Base-by-base conservation (phyloP, 129 eudicot genomes). In the Logfia minima region DNA sequence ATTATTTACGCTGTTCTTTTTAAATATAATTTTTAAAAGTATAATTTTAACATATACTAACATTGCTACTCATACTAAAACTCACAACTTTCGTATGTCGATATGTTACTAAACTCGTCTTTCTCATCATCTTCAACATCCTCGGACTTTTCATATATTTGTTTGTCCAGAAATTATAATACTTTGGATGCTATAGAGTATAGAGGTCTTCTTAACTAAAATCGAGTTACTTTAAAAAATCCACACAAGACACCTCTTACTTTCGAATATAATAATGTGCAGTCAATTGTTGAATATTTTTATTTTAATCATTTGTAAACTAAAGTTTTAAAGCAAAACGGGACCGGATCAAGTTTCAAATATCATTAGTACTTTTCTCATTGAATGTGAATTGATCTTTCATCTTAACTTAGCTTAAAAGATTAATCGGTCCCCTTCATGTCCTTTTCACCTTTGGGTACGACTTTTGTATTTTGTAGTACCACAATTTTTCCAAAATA, bases 131-230 rank as follows among this genome's bases (percentile, higher is more conserved):
- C 24, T 45, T 75, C 70, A 43, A n/a, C 63, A 3, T 6, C 34
- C 4, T 32, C n/a, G 18, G 23, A 17, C 67, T 4, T 67, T 34
- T 68, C 31, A 56, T 68, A 41, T 23, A 23, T 45, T 68, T 55
- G 45, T 21, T 13, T 32, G 52, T 69, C 59, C 71, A 70, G 26
- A 70, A 11, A 9, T 10, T 70, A 23, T 52, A 28, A 78, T 70
- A 70, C 11, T 18, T 29, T 6, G 28, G 55, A 16, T 41, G 56
- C 22, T 19, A 39, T 0, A 8, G 32, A 29, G 32, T 29, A 29
- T 29, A 4, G 48, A 9, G 14, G 48, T 8, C 48, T 0, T 39
- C 13, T 39, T 8, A 17, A 14, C 17, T 19, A 39, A 23, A 23
- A 70, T 41, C 35, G 63, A 78, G 41, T 59, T 41, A 78, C 39